Percentiles rank a stretch among this genome's conserved stretches.
Conservation (phyloP, 2,329 filamentous ascomycete genomes). For the Drechslerella dactyloides region DNA sequence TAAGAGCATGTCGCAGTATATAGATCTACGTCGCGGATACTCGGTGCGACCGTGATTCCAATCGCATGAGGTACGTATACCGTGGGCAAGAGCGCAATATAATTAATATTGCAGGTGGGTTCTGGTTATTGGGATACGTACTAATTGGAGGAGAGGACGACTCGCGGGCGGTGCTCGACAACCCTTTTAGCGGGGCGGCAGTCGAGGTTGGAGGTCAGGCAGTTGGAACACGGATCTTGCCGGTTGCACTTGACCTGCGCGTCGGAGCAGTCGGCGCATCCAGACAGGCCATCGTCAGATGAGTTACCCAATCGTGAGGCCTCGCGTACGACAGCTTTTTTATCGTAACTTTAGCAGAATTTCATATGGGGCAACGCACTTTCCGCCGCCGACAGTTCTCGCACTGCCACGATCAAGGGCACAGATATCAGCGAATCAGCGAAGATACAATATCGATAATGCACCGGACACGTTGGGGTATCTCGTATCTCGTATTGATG, state of each 20-base stretch:
- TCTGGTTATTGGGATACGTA: no score
- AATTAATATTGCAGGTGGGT: no score
- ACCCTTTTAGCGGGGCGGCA: constrained; percentile 46
- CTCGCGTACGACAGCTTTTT: background rate
- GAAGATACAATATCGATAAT: constrained; percentile 15
- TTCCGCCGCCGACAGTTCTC: constrained; percentile 48
- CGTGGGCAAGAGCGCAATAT: no score
- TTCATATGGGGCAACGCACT: constrained; percentile 37
- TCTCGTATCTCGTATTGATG: no score
- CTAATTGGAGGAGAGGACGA: constrained; percentile 48
- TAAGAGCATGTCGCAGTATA: background rate
- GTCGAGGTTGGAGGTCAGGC: constrained; percentile 47
- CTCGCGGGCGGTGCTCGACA: constrained; percentile 46
- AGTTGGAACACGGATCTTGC: constrained; percentile 49
- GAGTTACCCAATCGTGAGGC: constrained; percentile 13
- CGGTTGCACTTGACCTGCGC: constrained; percentile 49
- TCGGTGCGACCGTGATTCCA: no score
- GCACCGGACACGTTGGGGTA: background rate
- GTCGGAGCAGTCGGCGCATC: constrained; percentile 20
- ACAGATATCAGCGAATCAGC: constrained; percentile 15
- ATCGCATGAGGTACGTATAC: no score
- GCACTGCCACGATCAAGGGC: constrained; percentile 26
- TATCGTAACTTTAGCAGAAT: background rate
- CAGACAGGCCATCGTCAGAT: constrained; percentile 2
- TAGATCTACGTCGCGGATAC: no score